Evolutionary conservation across 768 basidiomycete genomes (phyloP).

Genomic region (Chalciporus sphaerocephalus): DNA sequence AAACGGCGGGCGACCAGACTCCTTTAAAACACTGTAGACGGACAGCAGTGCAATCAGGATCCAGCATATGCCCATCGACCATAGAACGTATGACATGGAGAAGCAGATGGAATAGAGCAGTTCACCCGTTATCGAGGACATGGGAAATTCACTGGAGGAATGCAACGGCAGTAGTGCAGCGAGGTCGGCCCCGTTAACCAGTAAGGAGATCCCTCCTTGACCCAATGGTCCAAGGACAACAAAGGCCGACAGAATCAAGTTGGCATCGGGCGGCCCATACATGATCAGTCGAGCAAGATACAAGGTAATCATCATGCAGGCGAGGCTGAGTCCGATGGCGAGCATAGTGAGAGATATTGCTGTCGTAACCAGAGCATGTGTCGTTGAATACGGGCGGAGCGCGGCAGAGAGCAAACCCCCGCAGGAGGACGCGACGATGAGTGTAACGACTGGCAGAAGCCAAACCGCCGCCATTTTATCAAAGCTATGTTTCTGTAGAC

Average conservation of each 20-base stretch:
- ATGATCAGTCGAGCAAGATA: conserved; percentile 45
- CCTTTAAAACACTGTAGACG: conserved; percentile 31
- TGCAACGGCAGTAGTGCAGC: conserved; percentile 34
- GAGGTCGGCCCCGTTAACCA: conserved; percentile 39
- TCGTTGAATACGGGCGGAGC: conserved; percentile 34
- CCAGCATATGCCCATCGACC: conserved; percentile 57
- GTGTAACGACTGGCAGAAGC: conserved; percentile 50
- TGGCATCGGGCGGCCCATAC: conserved; percentile 37
- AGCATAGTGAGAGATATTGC: conserved; percentile 42
- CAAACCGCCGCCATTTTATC: conserved; percentile 42
- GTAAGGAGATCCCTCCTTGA: conserved; percentile 45
- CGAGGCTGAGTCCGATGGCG: conserved; percentile 43
- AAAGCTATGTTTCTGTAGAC: conserved; percentile 38
- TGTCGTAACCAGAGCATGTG: conserved; percentile 40
- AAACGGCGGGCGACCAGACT: conserved; percentile 37
- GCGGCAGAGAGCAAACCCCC: conserved; percentile 43
- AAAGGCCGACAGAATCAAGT: conserved; percentile 42
- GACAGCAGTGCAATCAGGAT: conserved; percentile 41
- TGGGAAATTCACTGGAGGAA: conserved; percentile 28
- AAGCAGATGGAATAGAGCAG: conserved; percentile 43
- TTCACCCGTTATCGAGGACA: conserved; percentile 34
- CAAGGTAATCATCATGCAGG: conserved; percentile 46
- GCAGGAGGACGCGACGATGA: conserved; percentile 49
- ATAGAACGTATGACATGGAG: conserved; percentile 44
- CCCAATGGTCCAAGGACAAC: conserved; percentile 52